A percentile compares a stretch with the other conserved stretches of the same genome.
phyloP scores from a whole-genome alignment of 352 stramenopile species.

The Globisporangium sylvaticum region DNA sequence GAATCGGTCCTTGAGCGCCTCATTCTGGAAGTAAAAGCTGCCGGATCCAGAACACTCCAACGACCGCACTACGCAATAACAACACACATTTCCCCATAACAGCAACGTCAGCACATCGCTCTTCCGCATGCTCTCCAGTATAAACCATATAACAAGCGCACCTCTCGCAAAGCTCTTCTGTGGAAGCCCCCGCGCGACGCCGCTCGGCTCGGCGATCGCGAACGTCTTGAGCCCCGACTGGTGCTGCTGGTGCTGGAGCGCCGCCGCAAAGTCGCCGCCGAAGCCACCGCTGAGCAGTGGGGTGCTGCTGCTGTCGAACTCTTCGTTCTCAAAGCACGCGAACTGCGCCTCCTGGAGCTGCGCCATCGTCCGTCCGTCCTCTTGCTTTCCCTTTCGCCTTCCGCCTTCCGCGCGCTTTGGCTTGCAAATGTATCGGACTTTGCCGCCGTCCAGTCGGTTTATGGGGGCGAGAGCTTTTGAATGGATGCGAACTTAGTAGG shows the following conservation, averaged over 20 bases:
- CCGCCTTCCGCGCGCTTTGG: neutral
- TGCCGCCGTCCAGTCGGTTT: constrained; percentile 16
- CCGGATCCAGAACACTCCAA: constrained; percentile 62
- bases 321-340: constrained; percentile 67
- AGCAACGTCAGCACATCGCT: neutral
- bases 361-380: constrained; percentile 21
- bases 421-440: constrained; percentile 5
- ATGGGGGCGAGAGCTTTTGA: neutral
- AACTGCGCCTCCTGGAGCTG: constrained; percentile 66
- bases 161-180: constrained; percentile 53
- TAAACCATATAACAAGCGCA: constrained; percentile 18
- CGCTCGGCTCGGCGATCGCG: constrained; percentile 10
- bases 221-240: constrained; percentile 18
- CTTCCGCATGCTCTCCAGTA: neutral
- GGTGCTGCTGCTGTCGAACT: constrained; percentile 16
- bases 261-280: constrained; percentile 14
- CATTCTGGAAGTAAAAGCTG: constrained; percentile 74
- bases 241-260: constrained; percentile 6
- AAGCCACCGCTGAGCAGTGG: constrained; percentile 3
- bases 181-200: constrained; percentile 29
- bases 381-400: neutral
- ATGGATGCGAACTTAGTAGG: neutral
- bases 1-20: constrained; percentile 61
- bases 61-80: constrained; percentile 36
- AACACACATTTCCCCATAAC: neutral